Conservation (phyloP, 306 rosid species). For the Pterocarpus macrocarpus region DNA sequence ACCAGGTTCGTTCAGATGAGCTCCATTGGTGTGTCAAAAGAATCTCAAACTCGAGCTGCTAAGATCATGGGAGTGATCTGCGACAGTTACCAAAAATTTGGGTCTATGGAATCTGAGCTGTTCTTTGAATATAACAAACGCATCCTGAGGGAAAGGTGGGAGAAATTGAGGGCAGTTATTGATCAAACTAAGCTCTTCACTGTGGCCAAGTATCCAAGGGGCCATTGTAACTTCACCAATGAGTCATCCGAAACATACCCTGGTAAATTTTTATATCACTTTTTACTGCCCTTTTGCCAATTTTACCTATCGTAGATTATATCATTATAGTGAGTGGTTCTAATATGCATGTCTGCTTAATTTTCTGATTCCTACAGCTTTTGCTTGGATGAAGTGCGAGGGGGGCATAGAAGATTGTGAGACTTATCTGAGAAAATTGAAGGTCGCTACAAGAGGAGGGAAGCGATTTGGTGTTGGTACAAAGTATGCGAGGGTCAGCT, state of each 20-base stretch:
- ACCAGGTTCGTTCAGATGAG: constrained; percentile 59
- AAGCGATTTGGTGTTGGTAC: constrained; percentile 63
- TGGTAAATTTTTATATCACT: constrained; percentile 43
- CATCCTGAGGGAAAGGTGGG: constrained; percentile 73
- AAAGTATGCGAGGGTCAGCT: constrained; percentile 63
- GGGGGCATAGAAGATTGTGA: constrained; percentile 60
- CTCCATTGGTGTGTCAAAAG: constrained; percentile 84
- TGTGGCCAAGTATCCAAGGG: constrained; percentile 49
- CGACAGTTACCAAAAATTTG: constrained; percentile 57
- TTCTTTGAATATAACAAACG: constrained; percentile 58
- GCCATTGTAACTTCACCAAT: constrained; percentile 63
- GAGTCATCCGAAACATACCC: constrained; percentile 61
- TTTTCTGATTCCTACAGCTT: constrained; percentile 52
- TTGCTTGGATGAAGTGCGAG: constrained; percentile 76
- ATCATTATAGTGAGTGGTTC: not conserved
- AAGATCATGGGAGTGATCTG: constrained; percentile 72
- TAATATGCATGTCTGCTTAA: not conserved
- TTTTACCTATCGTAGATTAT: not conserved
- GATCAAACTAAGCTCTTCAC: constrained; percentile 51
- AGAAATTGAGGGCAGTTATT: constrained; percentile 56
- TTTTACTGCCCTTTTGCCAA: not conserved
- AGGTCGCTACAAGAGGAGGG: constrained; percentile 65
- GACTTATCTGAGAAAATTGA: constrained; percentile 54
- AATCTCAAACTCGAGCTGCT: constrained; percentile 76
- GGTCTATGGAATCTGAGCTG: constrained; percentile 48